Base-by-base conservation (phyloP, 2,329 filamentous ascomycete species). In the Diplocarpon rosae region DNA sequence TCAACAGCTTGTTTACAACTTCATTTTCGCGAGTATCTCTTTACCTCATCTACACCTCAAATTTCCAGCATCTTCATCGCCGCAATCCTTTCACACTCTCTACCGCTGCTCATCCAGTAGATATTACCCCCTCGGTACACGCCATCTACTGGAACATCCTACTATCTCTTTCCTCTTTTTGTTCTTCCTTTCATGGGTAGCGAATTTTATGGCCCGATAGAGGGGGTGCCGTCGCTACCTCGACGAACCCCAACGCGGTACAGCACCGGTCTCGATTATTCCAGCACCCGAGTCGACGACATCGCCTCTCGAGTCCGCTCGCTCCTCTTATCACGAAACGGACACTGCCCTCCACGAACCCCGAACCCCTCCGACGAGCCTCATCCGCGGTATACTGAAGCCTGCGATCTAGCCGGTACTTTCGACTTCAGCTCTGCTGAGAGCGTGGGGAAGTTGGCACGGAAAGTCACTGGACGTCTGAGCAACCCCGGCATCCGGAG, bases 301-400 rank as follows among this genome's bases (percentile, higher is more conserved):
- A 57, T 60, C 30, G 41, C 49, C 20, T 50, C 52, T 16, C 55
- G 57, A 13, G 56, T 61, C 35, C 53, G 56, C 24, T 57, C 55
- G 35, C 52, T 61, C 5, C 39, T 59, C 3, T 38, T 58, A 15
- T 57, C 57, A 27, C 52, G 55, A 29, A 50, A 59, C 39, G 41
- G 47, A 12, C 49, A 46, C 32, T 43, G 42, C 20, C 56, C 56
- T 29, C 53, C 56, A 30, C 48, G 52, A 46, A 59, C 56, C 9
- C 56, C 56, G 12, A 48, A 46, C 42, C 39, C 51, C 12, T 58
- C 56, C 8, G 51, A 58, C 37, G 55, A 61, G 24, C 17, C 48
- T 8, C 37, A 35, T 14, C 24, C 38, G 24, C 33, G 29, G 17
- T 36, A 28, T 14, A 30, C 48, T 12, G 50, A 50, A 12, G 30